These are phyloP conservation scores for Carex kokanica DNA, from an alignment of 176 grass and related monocot species.

Conservation along the genomic window DNA sequence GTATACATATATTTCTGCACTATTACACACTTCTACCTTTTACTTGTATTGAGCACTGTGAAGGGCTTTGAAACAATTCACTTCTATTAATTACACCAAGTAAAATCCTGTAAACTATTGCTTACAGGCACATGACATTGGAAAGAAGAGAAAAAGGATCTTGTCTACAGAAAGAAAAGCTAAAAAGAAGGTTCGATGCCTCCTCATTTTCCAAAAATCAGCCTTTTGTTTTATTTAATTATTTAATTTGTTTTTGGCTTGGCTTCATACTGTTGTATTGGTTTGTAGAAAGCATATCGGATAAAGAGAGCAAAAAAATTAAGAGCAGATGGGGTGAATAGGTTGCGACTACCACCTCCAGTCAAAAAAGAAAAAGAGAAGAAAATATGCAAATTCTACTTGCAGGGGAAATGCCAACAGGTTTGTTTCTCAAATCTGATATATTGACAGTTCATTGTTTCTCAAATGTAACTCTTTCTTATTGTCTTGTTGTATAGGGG, in stretches of 20 bases:
- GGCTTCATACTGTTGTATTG: slow-evolving; percentile 38
- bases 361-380: slow-evolving; percentile 66
- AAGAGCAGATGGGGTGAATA: slow-evolving; percentile 69
- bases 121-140: slow-evolving; percentile 45
- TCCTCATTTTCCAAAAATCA: slow-evolving; percentile 11
- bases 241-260: slow-evolving; percentile 18
- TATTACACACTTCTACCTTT: not conserved
- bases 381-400: slow-evolving; percentile 63
- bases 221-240: not conserved
- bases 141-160: slow-evolving; percentile 52
- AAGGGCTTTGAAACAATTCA: not conserved
- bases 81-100: not conserved
- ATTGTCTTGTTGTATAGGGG: slow-evolving; percentile 51
- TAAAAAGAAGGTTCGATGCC: slow-evolving; percentile 50
- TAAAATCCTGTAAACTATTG: slow-evolving; percentile 16
- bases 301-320: slow-evolving; percentile 67
- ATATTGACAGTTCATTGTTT: slow-evolving; percentile 4
- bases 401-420: slow-evolving; percentile 74
- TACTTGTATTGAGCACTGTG: not conserved
- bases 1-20: not conserved
- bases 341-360: slow-evolving; percentile 55
- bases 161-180: slow-evolving; percentile 72
- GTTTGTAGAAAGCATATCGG: slow-evolving; percentile 68
- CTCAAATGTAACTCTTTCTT: slow-evolving; percentile 16
- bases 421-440: slow-evolving; percentile 30